These are phyloP conservation scores for Bromus sterilis DNA, from an alignment of 176 grass and related monocot species.

Conservation along the genomic window DNA sequence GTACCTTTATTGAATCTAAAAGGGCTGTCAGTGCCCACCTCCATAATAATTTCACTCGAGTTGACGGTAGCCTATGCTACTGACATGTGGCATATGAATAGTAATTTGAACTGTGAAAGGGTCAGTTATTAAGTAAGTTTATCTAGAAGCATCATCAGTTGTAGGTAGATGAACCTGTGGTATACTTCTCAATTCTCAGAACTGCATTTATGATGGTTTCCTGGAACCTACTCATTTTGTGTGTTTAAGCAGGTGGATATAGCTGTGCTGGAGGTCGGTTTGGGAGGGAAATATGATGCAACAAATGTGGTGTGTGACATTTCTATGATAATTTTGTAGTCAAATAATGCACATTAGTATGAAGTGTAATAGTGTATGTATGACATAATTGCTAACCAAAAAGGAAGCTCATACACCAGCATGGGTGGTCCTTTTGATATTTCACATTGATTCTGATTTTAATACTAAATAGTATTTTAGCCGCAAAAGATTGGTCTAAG, in stretches of 20 bases:
- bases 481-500: not conserved
- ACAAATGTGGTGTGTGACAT: conserved; percentile 80
- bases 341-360: not conserved
- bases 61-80: not conserved
- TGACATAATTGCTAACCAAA: not conserved
- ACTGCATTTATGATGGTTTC: not conserved
- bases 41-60: not conserved
- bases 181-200: not conserved
- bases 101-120: not conserved
- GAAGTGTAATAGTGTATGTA: not conserved
- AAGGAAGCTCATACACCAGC: not conserved
- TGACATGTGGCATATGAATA: not conserved
- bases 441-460: not conserved
- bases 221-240: not conserved
- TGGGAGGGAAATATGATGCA: conserved; percentile 94
- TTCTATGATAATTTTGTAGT: not conserved
- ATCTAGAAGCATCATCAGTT: not conserved
- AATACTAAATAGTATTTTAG: conserved; percentile 3
- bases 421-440: not conserved
- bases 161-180: not conserved
- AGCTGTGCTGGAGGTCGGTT: conserved; percentile 92
- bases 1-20: not conserved
- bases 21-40: not conserved
- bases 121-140: conserved; percentile 3
- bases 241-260: conserved; percentile 75